Evolutionary conservation across 176 grass and related monocot genomes (phyloP).

Genomic region (Avena insularis): DNA sequence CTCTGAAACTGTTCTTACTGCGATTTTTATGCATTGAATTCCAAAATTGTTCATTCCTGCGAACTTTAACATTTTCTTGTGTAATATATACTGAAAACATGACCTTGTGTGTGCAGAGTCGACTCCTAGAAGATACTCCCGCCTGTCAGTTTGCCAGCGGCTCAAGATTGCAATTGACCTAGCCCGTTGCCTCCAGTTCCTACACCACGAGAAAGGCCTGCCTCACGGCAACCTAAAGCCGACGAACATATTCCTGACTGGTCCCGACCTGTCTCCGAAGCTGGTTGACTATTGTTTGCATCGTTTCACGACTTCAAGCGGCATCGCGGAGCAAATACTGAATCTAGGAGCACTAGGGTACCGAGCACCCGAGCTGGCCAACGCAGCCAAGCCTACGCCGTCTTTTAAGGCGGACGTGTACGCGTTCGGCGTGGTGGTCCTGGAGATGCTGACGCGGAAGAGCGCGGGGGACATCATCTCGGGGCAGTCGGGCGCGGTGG

Average conservation of each 20-base stretch:
- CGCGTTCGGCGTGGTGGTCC: slow-evolving; percentile 80
- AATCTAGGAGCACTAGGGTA: slow-evolving; percentile 89
- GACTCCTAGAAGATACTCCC: slow-evolving; percentile 93
- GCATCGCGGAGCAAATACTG: slow-evolving; percentile 83
- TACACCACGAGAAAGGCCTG: slow-evolving; percentile 82
- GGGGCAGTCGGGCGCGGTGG: slow-evolving; percentile 81
- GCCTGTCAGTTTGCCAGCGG: slow-evolving; percentile 76
- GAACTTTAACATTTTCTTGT: slow-evolving; percentile 15
- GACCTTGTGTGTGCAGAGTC: slow-evolving; percentile 65
- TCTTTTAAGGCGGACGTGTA: slow-evolving; percentile 89
- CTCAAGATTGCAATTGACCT: slow-evolving; percentile 83
- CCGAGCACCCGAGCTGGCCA: slow-evolving; percentile 77
- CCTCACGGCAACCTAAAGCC: slow-evolving; percentile 95
- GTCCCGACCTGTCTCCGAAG: slow-evolving; percentile 86
- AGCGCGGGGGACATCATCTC: slow-evolving; percentile 98
- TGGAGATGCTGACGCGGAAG: slow-evolving; percentile 93
- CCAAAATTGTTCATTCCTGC: neutral
- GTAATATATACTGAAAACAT: slow-evolving; percentile 11
- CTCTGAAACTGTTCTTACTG: neutral
- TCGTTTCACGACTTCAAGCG: slow-evolving; percentile 75
- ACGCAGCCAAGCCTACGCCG: slow-evolving; percentile 56
- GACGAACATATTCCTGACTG: slow-evolving; percentile 90
- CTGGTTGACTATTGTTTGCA: slow-evolving; percentile 83
- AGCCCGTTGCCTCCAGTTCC: slow-evolving; percentile 72
- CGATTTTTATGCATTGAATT: neutral